Base-by-base conservation (phyloP, 176 grass and related monocot species). In the Typha latifolia region DNA sequence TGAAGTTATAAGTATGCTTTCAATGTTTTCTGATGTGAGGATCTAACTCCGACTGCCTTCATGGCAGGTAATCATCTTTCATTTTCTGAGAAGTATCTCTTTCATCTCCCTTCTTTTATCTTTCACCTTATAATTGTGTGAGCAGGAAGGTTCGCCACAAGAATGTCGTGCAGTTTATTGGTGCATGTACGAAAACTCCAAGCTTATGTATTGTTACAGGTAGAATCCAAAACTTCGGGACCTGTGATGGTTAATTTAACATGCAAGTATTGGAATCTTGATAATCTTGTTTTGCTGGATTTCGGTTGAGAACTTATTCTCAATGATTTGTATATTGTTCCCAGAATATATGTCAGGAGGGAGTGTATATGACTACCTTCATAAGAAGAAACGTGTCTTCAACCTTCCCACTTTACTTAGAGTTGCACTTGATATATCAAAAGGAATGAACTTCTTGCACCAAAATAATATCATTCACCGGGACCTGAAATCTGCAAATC, bases 111-210 rank as follows among this genome's bases (percentile, higher is more conserved):
- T 63, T n/a, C 23, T 53, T 52, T 29, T 27, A 19, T 49, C 67
- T 14, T 47, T 22, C 37, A 57, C 4, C 6, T 47, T 12, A 34
- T 26, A 6, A 9, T 48, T 69, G 26, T 19, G 4, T 83, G 72
- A 63, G 57, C 74, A 84, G 81, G 61, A 84, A 84, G 70, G 75
- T 84, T 69, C 81, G 81, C 20, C 75, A 84, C 69, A 84, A 79
- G 81, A 84, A 84, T 62, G 75, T 84, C 52, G 81, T 84, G 19
- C 81, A 79, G 69, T 84, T 84, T 50, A 78, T 84, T 32, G 81
- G 81, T 66, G 75, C 81, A 49, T 74, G 75, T 49, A 84, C 81
- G 26, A 79, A 64, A 74, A 64, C 76, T 73, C 74, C 69, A 14
- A 64, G 21, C 48, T 84, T 84, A 73, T 78, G 69, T 68, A 84